Base-by-base conservation (phyloP, 2,329 filamentous ascomycete species). In the Sporothrix euskadiensis region DNA sequence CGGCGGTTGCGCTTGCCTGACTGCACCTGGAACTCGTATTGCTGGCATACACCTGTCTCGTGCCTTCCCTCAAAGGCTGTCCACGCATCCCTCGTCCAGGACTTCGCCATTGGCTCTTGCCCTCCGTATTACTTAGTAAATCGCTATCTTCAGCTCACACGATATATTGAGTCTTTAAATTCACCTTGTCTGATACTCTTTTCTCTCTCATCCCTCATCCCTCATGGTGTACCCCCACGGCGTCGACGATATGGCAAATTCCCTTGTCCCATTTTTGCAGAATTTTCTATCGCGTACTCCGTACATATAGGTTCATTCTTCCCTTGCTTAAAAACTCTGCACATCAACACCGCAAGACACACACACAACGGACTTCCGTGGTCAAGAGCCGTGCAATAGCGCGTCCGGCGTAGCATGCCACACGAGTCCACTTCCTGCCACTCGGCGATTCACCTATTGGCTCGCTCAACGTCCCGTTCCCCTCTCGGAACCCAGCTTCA, bases 401-500 rank as follows among this genome's bases (percentile, higher is more conserved):
- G 41, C 16, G 39, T 35, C 41, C 41, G 54, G 22, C 56, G 56
- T 39, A 35, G 56, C 26, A 52, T 52, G 65, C 69, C 69, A 63
- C 69, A 49, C 9, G 19, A 47, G 19, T 57, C 69, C 56, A 71
- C 69, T 57, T 16, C 14, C 39, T 41, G 30, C 66, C 32, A n/a
- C 41, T 52, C 65, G 65, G 26, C 65, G 44, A 32, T 14, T n/a
- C 52, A 26, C 35, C 69, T 26, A 71, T 26, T 71, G 39, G 68
- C 4, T 35, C 14, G n/a, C 14, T 47, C 19, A 22, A 32, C 39
- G 35, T 22, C 39, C 39, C 16, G 30, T 44, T 44, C 68, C 39
- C 56, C 49, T 70, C 54, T 61, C 69, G 69, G 69, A 71, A 61
- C 30, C 69, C 69, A 71, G 52, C 32, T 30, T 19, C 39, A 65